These are phyloP conservation scores for Cryptosporidium meleagridis DNA, from an alignment of 169 alveolate species.

Conservation along the genomic window DNA sequence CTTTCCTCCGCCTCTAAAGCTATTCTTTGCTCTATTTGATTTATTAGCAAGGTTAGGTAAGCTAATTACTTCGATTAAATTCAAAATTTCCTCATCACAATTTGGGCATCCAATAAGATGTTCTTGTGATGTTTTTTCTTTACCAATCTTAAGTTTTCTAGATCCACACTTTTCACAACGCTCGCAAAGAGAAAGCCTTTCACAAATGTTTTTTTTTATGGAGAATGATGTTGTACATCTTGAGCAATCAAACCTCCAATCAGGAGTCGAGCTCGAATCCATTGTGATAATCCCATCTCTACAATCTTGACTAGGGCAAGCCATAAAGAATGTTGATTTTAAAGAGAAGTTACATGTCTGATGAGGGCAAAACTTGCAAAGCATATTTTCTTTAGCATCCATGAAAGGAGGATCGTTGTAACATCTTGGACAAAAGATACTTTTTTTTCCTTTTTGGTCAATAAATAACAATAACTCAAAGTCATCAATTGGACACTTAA, in stretches of 20 bases:
- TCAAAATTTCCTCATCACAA: conserved; percentile 28
- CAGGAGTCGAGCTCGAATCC: conserved; percentile 35
- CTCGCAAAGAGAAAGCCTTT: background rate
- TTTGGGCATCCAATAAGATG: conserved; percentile 27
- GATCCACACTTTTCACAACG: conserved; percentile 41
- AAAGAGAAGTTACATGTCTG: conserved; percentile 28
- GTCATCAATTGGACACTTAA: conserved; percentile 86
- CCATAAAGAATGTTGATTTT: conserved; percentile 42
- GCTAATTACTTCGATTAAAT: background rate
- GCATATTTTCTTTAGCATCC: conserved; percentile 32
- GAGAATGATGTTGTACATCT: background rate
- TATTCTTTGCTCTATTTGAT: background rate
- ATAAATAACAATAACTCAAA: conserved; percentile 81
- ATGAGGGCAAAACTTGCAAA: conserved; percentile 51
- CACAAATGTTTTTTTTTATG: background rate
- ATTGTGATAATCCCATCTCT: conserved; percentile 43
- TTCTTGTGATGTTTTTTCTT: conserved; percentile 2
- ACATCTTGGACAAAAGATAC: conserved; percentile 83
- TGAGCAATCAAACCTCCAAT: conserved; percentile 66
- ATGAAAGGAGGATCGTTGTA: conserved; percentile 84
- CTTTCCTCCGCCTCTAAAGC: conserved; percentile 17
- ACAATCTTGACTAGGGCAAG: conserved; percentile 41
- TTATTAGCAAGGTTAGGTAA: background rate
- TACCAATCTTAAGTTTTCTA: background rate
- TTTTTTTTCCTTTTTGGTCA: conserved; percentile 76